A percentile compares a stretch with the other conserved stretches of the same genome.
phyloP scores from a whole-genome alignment of 2,329 filamentous ascomycete species.

The Cladosporium cucumerinum region DNA sequence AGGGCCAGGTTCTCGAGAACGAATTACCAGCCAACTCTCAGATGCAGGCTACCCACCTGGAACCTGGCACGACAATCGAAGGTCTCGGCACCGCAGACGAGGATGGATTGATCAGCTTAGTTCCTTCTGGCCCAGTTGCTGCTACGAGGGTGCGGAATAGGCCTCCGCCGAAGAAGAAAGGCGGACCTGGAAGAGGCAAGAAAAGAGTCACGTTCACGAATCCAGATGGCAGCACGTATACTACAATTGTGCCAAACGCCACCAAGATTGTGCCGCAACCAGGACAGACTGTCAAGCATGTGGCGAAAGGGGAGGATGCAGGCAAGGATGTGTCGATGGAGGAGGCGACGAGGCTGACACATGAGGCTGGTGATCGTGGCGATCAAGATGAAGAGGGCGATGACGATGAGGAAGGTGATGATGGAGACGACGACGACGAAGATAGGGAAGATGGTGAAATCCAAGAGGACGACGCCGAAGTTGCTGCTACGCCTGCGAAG shows the following conservation, averaged over 20 bases:
- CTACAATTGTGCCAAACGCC: conserved; percentile 36
- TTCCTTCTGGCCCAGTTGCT: conserved; percentile 27
- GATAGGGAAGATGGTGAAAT: conserved; percentile 38
- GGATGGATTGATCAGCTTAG: conserved; percentile 54
- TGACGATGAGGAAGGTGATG: conserved; percentile 43
- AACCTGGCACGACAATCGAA: conserved; percentile 59
- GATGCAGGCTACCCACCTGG: conserved; percentile 48
- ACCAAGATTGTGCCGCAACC: conserved; percentile 36
- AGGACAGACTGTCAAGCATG: conserved; percentile 35
- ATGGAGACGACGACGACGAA: conserved; percentile 45
- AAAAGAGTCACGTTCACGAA: conserved; percentile 62
- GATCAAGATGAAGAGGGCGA: conserved; percentile 48
- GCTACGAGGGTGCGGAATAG: conserved; percentile 58
- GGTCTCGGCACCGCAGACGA: conserved; percentile 58
- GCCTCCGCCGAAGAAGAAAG: conserved; percentile 73
- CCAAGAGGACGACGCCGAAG: conserved; percentile 29
- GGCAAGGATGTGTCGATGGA: conserved; percentile 37
- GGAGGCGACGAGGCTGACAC: conserved; percentile 41
- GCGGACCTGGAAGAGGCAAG: conserved; percentile 76
- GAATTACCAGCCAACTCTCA: conserved; percentile 65
- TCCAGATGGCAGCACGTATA: conserved; percentile 42
- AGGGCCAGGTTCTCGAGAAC: conserved; percentile 75
- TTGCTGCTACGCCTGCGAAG: conserved; percentile 20
- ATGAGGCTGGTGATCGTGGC: conserved; percentile 43
- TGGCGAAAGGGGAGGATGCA: conserved; percentile 35